phyloP scores from a whole-genome alignment of 2,329 filamentous ascomycete genomes.

The Mariannaea elegans region DNA sequence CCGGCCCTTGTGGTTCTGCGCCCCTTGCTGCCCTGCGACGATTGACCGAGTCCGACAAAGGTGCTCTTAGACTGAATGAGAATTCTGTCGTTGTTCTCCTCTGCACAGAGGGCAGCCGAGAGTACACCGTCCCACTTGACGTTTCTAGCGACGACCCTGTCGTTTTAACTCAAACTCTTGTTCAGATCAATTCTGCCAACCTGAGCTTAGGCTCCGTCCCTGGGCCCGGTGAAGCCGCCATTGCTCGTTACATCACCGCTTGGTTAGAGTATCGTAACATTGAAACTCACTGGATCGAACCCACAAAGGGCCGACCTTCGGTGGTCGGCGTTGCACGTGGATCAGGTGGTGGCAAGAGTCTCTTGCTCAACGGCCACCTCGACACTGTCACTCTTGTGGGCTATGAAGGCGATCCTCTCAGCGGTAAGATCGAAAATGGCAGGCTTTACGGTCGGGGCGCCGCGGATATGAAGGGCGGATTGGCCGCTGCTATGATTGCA shows the following conservation, averaged over 20 bases:
- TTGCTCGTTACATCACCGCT: slow-evolving; percentile 56
- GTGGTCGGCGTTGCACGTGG: slow-evolving; percentile 59
- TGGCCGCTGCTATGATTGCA: slow-evolving; percentile 57
- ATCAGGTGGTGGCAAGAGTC: slow-evolving; percentile 54
- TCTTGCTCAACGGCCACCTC: slow-evolving; percentile 63
- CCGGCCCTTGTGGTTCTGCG: slow-evolving; percentile 72
- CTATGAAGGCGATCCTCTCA: slow-evolving; percentile 56
- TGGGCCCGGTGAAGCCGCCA: slow-evolving; percentile 55
- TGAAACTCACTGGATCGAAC: slow-evolving; percentile 59
- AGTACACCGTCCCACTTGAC: slow-evolving; percentile 57
- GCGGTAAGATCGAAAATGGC: slow-evolving; percentile 51
- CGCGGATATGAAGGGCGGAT: slow-evolving; percentile 61
- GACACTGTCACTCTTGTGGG: slow-evolving; percentile 60
- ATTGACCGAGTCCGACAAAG: slow-evolving; percentile 48
- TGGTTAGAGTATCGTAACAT: slow-evolving; percentile 63
- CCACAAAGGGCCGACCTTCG: slow-evolving; percentile 56
- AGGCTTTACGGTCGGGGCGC: slow-evolving; percentile 56
- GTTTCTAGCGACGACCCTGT: slow-evolving; percentile 54
- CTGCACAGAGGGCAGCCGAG: slow-evolving; percentile 66
- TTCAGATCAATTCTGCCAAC: slow-evolving; percentile 60
- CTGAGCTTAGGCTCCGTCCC: slow-evolving; percentile 51
- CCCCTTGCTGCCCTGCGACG: slow-evolving; percentile 64
- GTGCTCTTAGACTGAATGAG: slow-evolving; percentile 48
- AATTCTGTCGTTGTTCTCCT: slow-evolving; percentile 71
- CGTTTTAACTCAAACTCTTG: slow-evolving; percentile 53